Base-by-base conservation (phyloP, 169 alveolate species). In the Plasmodium vivax region DNA sequence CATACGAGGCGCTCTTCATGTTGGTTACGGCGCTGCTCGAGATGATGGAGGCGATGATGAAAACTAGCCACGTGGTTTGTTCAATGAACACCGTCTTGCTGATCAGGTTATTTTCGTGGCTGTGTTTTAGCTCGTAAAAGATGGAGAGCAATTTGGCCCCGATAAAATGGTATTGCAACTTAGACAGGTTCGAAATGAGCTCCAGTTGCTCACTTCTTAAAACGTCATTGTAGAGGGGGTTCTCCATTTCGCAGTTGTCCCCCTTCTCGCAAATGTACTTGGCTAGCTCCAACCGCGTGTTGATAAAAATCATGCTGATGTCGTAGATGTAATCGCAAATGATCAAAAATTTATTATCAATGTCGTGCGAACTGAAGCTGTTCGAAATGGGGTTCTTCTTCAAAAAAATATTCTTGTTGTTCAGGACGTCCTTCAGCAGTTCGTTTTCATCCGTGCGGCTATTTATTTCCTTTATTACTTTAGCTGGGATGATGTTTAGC, bases 41-140 rank as follows among this genome's bases (percentile, higher is more conserved):
- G 10, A 97, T 94, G 85, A 97, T 96, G 19, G 98, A 94, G 9
- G 98, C 98, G 36, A 92, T 94, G 19, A 96, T 94, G 32, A 96
- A 91, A 51, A 96, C 98, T 51, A 96, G 72, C 98, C 98, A 96
- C 1, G 98, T 93, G 34, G 95, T 93, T 95, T 96, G 96, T 84
- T 96, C 97, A 68, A 94, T 92, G 54, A 91, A 90, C 32, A 96
- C 85, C 19, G 96, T 71, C 75, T 87, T 51, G 84, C 56, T 90
- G 6, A 90, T 90, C 68, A 80, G 74, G 81, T 90, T 90, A 90
- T 90, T 90, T 71, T 90, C 94, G 73, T 90, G 94, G 41, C 43
- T 82, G 81, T 72, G 74, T 90, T 74, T 90, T 36, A 90, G 82
- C 81, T 90, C 94, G 54, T 90, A 90, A 90, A 90, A 90, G 14